Evolutionary conservation across 2,329 filamentous ascomycete species (phyloP).

Genomic region (Hymenoscyphus salicellus): DNA sequence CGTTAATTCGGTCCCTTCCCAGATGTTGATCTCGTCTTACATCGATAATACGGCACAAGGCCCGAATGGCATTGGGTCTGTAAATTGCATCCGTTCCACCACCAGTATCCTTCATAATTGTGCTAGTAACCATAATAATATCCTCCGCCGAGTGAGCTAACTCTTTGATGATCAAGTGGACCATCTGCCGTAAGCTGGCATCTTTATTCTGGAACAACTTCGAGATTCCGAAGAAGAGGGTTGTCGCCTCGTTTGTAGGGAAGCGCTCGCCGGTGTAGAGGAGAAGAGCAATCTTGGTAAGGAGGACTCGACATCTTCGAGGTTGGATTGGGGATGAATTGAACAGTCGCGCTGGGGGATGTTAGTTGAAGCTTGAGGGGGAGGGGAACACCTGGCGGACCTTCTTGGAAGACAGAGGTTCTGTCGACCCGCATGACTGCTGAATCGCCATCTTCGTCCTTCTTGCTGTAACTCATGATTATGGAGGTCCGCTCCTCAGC

Average conservation of each 20-base stretch:
- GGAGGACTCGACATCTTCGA: constrained; percentile 91
- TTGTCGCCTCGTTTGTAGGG: constrained; percentile 94
- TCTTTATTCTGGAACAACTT: constrained; percentile 99
- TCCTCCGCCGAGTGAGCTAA: constrained; percentile 92
- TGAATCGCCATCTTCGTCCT: constrained; percentile 95
- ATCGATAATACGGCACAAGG: constrained; percentile 94
- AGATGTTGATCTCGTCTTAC: constrained; percentile 49
- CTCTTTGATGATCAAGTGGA: constrained; percentile 97
- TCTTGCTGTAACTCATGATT: constrained; percentile 96
- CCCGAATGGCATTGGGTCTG: constrained; percentile 92
- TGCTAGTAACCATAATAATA: constrained; percentile 99
- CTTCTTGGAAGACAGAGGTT: constrained; percentile 98
- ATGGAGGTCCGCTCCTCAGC: constrained; percentile 35
- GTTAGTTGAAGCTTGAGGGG: constrained; percentile 39
- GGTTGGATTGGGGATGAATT: constrained; percentile 96
- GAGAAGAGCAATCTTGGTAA: constrained; percentile 95
- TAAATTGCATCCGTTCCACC: constrained; percentile 92
- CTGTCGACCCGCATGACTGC: constrained; percentile 96
- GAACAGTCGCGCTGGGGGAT: constrained; percentile 79
- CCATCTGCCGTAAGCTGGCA: constrained; percentile 96
- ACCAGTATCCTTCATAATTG: constrained; percentile 99
- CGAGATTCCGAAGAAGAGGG: constrained; percentile 97
- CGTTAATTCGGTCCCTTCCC: constrained; percentile 25
- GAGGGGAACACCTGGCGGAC: constrained; percentile 48
- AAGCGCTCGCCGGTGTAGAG: constrained; percentile 97